Evolutionary conservation across 371 early-diverging fungal species (phyloP).

Genomic region (Mortierella sp.): DNA sequence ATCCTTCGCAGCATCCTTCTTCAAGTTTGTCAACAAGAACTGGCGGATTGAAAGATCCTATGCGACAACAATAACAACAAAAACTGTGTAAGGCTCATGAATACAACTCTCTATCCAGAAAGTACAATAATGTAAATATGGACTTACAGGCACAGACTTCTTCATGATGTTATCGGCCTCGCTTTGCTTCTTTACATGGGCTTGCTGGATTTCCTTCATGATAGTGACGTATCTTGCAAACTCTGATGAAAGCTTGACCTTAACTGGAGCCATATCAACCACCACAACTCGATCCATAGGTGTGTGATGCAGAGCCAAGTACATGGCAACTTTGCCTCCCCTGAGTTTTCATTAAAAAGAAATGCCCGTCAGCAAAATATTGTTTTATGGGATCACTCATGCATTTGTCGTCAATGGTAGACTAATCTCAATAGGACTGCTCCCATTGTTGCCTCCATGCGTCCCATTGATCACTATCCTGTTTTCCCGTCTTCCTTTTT

Average conservation of each 20-base stretch:
- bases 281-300: constrained; percentile 79
- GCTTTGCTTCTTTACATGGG: constrained; percentile 67
- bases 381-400: background rate
- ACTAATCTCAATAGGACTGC: too few relatives aligned
- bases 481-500: background rate
- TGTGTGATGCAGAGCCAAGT: constrained; percentile 72
- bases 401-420: background rate
- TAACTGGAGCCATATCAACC: constrained; percentile 89
- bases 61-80: background rate
- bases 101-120: background rate
- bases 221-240: constrained; percentile 72
- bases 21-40: constrained; percentile 92
- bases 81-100: background rate
- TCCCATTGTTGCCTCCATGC: too few relatives aligned
- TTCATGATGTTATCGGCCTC: constrained; percentile 83
- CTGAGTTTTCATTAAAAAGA: constrained; percentile 38
- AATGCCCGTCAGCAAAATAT: background rate
- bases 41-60: constrained; percentile 79
- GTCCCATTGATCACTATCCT: too few relatives aligned
- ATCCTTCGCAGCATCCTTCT: constrained; percentile 61
- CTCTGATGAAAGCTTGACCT: constrained; percentile 62
- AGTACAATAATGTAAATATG: background rate
- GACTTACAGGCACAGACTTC: constrained; percentile 57
- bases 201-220: constrained; percentile 78
- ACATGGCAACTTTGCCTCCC: constrained; percentile 96